Base-by-base conservation (phyloP, 2,329 filamentous ascomycete genomes). In the Cladophialophora exuberans region DNA sequence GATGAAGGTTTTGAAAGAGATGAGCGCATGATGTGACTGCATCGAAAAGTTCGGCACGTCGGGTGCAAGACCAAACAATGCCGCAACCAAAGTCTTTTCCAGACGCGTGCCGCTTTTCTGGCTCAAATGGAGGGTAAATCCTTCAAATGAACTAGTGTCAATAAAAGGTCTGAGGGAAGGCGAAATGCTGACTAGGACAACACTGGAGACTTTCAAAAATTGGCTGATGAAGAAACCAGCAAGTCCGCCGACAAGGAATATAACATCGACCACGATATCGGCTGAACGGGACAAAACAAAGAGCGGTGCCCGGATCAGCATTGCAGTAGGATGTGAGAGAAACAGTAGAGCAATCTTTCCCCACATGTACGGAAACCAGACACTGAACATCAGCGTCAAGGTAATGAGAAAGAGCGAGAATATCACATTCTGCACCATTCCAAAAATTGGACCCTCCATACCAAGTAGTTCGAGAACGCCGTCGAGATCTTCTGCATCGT, bases 401-500 rank as follows among this genome's bases (percentile, higher is more conserved):
- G 89, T 88, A 11, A 99, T 90, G 23, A 99, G 80, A 41, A 97
- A 87, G 6, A 89, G 87, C 69, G 93, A 96, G 72, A 99, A 99
- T 13, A 97, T 85, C 52, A 89, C 91, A 64, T 99, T 99, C 67
- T 99, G 94, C 63, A 97, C 85, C 4, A 99, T 81, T 2, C 90
- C 91, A 11, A 88, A 87, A 2, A 99, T 79, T 0, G 94, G 94
- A 0, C 94, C 94, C 66, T 95, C 90, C 88, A 99, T 95, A 31
- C 94, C 94, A 56, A 99, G 88, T 13, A 99, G 83, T 70, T 99
- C 94, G 77, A 99, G 85, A 48, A 99, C 89, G 0, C 94, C 94
- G 69, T 99, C 94, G 13, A 99, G 84, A 67, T 99, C 94, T 72
- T 99, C 94, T 7, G 89, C 89, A 63, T 97, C 88, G 38, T 80